A percentile compares a stretch with the other conserved stretches of the same genome.
Evolutionary conservation across 2,329 filamentous ascomycete species (phyloP).

Genomic region (Phialophora expanda): DNA sequence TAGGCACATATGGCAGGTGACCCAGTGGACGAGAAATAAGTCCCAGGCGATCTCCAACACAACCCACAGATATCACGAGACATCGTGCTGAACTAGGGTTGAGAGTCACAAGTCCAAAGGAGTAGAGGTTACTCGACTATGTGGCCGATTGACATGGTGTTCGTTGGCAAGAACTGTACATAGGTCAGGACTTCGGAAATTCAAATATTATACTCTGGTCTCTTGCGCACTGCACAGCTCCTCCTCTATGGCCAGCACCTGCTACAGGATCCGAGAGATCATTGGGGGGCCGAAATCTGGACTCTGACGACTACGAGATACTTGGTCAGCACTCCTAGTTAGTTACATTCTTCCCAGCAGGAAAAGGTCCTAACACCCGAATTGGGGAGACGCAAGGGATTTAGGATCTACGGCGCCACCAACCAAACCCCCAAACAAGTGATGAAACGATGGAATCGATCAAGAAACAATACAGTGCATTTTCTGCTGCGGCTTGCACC

Average conservation of each 20-base stretch:
- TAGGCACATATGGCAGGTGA: conserved; percentile 31
- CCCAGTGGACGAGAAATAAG: conserved; percentile 16
- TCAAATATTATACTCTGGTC: neutral
- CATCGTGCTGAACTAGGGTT: conserved; percentile 10
- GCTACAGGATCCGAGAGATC: neutral
- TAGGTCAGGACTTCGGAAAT: conserved; percentile 1
- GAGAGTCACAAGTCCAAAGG: neutral
- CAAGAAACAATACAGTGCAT: neutral
- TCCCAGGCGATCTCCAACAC: conserved; percentile 4
- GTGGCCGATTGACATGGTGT: neutral
- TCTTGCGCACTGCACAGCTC: neutral
- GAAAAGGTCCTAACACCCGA: neutral
- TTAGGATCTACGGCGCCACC: neutral
- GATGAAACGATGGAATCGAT: neutral
- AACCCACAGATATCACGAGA: conserved; percentile 6
- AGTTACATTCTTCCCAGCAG: neutral
- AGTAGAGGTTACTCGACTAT: neutral
- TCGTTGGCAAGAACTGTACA: neutral
- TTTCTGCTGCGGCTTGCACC: neutral
- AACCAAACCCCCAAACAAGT: neutral
- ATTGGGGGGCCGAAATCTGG: neutral
- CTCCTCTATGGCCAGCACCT: neutral
- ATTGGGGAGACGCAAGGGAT: no score
- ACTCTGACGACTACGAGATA: neutral
- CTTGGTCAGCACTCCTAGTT: neutral